These are phyloP conservation scores for Rhizopus sp. DNA, from an alignment of 371 early-diverging fungal species.

Conservation along the genomic window DNA sequence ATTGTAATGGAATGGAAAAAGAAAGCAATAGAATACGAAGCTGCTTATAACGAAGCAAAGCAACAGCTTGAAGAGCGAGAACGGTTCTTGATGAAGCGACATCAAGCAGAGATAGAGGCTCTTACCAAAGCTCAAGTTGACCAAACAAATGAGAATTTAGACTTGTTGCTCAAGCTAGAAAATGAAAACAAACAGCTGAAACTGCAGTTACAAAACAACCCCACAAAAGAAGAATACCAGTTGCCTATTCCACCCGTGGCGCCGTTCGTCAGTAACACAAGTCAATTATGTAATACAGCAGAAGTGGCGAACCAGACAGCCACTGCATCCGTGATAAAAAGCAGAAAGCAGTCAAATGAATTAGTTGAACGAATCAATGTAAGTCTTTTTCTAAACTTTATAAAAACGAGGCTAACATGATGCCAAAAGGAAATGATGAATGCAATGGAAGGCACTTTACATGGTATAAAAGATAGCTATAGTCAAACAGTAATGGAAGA, in stretches of 20 bases:
- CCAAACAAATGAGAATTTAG: slow-evolving; percentile 20
- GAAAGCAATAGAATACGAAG: slow-evolving; percentile 20
- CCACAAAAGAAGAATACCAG: slow-evolving; percentile 2
- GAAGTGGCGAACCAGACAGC: slow-evolving; percentile 23
- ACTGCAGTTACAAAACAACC: slow-evolving; percentile 1
- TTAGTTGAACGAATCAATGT: slow-evolving; percentile 26
- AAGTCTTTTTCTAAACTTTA: neutral
- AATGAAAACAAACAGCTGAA: slow-evolving; percentile 16
- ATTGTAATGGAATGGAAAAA: slow-evolving; percentile 25
- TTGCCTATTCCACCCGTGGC: neutral
- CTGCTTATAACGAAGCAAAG: slow-evolving; percentile 6
- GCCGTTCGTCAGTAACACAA: slow-evolving; percentile 8
- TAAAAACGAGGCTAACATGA: neutral
- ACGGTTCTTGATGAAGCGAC: slow-evolving; percentile 19
- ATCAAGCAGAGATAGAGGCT: slow-evolving; percentile 23
- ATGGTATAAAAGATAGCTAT: slow-evolving; percentile 8
- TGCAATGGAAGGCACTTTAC: slow-evolving; percentile 26
- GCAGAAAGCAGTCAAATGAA: slow-evolving; percentile 16
- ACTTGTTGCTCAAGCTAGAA: slow-evolving; percentile 16
- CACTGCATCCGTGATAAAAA: neutral
- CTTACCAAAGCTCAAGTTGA: slow-evolving; percentile 15
- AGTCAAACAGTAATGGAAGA: neutral
- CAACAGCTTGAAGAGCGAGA: slow-evolving; percentile 17
- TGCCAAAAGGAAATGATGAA: slow-evolving; percentile 20
- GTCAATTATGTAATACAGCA: slow-evolving; percentile 19